Evolutionary conservation across 2,329 filamentous ascomycete genomes (phyloP).

Genomic region (Metarhizium humberi): DNA sequence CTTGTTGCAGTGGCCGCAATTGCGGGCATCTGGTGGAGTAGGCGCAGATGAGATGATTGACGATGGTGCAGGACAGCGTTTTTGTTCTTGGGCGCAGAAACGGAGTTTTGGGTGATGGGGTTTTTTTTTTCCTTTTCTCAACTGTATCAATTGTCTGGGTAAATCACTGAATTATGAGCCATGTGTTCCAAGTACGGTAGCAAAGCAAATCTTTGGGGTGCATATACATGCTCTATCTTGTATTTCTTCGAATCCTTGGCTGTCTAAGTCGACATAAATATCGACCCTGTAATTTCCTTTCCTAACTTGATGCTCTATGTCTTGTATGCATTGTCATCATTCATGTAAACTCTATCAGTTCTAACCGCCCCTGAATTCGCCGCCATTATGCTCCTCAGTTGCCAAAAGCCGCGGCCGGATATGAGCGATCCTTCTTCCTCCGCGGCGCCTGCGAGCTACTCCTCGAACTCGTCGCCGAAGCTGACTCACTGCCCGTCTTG

Average conservation of each 20-base stretch:
- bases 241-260: neutral
- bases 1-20: conserved; percentile 27
- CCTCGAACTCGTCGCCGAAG: conserved; percentile 40
- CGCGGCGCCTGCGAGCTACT: conserved; percentile 43
- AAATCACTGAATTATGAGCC: neutral
- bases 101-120: conserved; percentile 1
- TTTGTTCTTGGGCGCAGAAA: conserved; percentile 2
- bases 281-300: no score
- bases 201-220: neutral
- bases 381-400: conserved; percentile 14
- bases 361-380: neutral
- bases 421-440: conserved; percentile 52
- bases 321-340: neutral
- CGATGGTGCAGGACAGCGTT: neutral
- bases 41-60: conserved; percentile 10
- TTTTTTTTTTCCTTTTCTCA: neutral
- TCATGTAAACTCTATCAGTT: neutral
- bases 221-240: neutral
- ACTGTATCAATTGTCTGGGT: neutral
- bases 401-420: conserved; percentile 54
- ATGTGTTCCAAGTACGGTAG: neutral
- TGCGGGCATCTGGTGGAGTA: conserved; percentile 28
- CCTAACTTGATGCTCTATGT: neutral
- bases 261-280: no score
- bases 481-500: conserved; percentile 19